Percentiles rank a stretch among this genome's conserved stretches.
Conservation (phyloP, 306 rosid genomes). For the Lathyrus oleraceus region DNA sequence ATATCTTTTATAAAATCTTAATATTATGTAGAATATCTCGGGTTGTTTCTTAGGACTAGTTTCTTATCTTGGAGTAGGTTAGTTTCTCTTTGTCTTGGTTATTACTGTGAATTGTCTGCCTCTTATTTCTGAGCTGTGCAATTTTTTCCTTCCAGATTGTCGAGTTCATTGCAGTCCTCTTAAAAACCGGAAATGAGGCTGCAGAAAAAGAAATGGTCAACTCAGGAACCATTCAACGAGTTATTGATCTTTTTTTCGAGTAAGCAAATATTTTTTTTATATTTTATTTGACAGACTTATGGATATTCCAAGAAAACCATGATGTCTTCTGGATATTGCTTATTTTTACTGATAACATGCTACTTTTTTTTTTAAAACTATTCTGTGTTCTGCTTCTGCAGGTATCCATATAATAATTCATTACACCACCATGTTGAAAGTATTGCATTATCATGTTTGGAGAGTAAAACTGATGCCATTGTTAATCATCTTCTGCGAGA, state of each 20-base stretch:
- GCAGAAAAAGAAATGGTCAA: constrained; percentile 84
- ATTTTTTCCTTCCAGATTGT: constrained; percentile 62
- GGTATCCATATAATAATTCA: constrained; percentile 88
- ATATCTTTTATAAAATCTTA: not conserved
- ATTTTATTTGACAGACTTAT: not conserved
- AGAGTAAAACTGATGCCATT: constrained; percentile 68
- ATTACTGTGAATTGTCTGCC: not conserved
- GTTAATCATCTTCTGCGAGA: constrained; percentile 80
- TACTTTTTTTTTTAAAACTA: constrained; percentile 17
- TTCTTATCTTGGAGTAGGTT: not conserved
- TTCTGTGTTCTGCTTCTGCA: constrained; percentile 46
- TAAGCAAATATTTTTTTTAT: constrained; percentile 46
- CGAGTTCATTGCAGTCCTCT: constrained; percentile 89
- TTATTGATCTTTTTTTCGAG: constrained; percentile 97
- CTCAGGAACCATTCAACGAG: constrained; percentile 83
- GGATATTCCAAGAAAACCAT: constrained; percentile 1
- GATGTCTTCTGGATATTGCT: constrained; percentile 18
- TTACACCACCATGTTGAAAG: constrained; percentile 95
- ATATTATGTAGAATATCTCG: not conserved
- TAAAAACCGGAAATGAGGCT: constrained; percentile 72
- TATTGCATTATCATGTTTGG: constrained; percentile 80
- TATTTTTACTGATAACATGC: constrained; percentile 15
- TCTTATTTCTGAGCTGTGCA: constrained; percentile 23
- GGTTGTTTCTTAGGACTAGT: not conserved
- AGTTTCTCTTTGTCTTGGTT: not conserved